Percentiles rank a stretch among this genome's conserved stretches.
These are phyloP conservation scores for Acarospora socialis DNA, from an alignment of 2,329 filamentous ascomycete genomes.

Conservation along the genomic window DNA sequence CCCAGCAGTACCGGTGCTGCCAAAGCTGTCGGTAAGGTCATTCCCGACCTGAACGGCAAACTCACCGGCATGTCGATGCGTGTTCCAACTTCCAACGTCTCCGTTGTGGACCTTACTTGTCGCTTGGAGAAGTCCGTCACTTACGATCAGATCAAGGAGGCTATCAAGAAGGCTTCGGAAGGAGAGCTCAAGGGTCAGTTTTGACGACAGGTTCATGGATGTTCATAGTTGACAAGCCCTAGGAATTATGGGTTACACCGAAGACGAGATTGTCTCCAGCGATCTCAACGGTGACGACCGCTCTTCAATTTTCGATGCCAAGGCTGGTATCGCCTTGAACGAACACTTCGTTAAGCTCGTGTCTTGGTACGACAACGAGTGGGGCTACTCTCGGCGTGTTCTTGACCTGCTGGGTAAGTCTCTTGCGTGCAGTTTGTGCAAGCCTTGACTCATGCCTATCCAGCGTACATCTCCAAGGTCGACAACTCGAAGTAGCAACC, in stretches of 20 bases:
- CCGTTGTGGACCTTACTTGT: conserved; percentile 92
- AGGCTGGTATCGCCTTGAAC: conserved; percentile 98
- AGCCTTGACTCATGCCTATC: conserved; percentile 18
- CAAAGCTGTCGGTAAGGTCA: conserved; percentile 99
- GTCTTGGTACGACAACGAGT: conserved; percentile 99
- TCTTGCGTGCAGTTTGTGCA: background rate
- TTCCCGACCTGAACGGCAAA: conserved; percentile 95
- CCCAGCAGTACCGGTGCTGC: conserved; percentile 97
- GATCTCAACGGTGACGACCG: conserved; percentile 84
- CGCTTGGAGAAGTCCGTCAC: conserved; percentile 79
- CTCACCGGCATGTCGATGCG: conserved; percentile 99
- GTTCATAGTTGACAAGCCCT: conserved; percentile 2
- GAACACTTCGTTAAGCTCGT: conserved; percentile 98
- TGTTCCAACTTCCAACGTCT: conserved; percentile 97
- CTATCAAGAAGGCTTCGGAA: conserved; percentile 62
- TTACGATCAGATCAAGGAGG: conserved; percentile 86
- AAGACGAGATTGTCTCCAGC: conserved; percentile 89
- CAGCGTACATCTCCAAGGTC: conserved; percentile 65
- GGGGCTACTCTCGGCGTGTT: conserved; percentile 96
- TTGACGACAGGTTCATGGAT: no score
- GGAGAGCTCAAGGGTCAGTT: conserved; percentile 13
- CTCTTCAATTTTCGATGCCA: conserved; percentile 98
- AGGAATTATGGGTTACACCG: conserved; percentile 87
- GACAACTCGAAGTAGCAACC: conserved; percentile 34
- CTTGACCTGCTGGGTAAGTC: conserved; percentile 47